Evolutionary conservation across 176 grass and related monocot species (phyloP).

Genomic region (Zoysia pacifica): DNA sequence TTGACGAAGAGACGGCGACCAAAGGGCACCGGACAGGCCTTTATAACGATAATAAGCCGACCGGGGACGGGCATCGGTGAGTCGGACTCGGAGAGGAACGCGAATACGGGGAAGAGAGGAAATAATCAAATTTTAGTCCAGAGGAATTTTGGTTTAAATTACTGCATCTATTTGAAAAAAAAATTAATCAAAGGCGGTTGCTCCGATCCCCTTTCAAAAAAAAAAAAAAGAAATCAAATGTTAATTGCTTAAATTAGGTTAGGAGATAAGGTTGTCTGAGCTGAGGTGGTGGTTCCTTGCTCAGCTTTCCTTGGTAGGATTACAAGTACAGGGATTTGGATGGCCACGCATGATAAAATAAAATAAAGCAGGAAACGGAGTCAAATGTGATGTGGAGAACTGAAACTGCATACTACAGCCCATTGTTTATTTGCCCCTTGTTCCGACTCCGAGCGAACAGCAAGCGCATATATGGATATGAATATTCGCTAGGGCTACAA

Average conservation of each 20-base stretch:
- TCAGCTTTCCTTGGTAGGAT: not conserved
- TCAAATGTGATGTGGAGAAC: slow-evolving; percentile 38
- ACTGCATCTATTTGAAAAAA: too few species aligned
- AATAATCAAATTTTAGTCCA: not conserved
- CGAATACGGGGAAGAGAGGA: not conserved
- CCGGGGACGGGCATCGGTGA: too few species aligned
- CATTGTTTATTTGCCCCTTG: not conserved
- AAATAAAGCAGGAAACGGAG: not conserved
- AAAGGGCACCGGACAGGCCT: slow-evolving; percentile 28
- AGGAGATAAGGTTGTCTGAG: slow-evolving; percentile 20
- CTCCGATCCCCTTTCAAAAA: too few species aligned
- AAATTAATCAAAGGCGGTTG: too few species aligned
- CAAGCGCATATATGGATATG: too few species aligned
- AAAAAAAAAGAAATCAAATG: not conserved
- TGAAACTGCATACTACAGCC: not conserved
- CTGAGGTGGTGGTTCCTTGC: not conserved
- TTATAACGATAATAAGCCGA: slow-evolving; percentile 28
- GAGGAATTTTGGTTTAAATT: too few species aligned
- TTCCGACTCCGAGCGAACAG: not conserved
- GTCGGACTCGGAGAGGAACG: too few species aligned
- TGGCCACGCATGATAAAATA: not conserved
- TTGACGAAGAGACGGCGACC: slow-evolving; percentile 22
- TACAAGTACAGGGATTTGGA: slow-evolving; percentile 3
- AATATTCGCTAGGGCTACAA: not conserved
- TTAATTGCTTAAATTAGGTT: not conserved